These are phyloP conservation scores for Phaeosphaeriaceae sp. DNA, from an alignment of 2,329 filamentous ascomycete species.

Conservation along the genomic window DNA sequence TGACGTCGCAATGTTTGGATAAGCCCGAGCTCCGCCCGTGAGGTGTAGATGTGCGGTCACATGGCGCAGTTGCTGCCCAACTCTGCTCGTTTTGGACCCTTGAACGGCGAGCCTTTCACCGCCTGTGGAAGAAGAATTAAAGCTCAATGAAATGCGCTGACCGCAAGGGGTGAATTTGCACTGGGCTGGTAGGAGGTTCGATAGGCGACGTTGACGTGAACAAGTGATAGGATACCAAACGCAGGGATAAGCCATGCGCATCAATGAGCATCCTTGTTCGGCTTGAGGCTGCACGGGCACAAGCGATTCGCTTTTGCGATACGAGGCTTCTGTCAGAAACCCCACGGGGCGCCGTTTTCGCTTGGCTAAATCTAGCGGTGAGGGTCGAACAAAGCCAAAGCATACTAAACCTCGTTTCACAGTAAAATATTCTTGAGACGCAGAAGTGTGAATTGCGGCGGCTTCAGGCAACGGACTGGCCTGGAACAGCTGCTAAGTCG, in stretches of 20 bases:
- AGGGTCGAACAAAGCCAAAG: slow-evolving; percentile 30
- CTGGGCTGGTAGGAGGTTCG: background rate
- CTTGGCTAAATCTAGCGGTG: slow-evolving; percentile 28
- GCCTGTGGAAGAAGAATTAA: background rate
- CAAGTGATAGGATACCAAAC: slow-evolving; percentile 3
- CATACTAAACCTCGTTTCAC: slow-evolving; percentile 20
- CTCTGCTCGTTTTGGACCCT: background rate
- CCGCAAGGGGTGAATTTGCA: slow-evolving; percentile 2
- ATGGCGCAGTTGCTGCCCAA: slow-evolving; percentile 1
- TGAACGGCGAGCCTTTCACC: background rate
- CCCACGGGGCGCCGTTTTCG: slow-evolving; percentile 20
- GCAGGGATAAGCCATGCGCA: slow-evolving; percentile 4
- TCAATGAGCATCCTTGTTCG: background rate
- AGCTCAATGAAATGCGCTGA: background rate
- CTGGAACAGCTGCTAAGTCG: background rate
- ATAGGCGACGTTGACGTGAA: background rate
- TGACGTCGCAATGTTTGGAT: background rate
- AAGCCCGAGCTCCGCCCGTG: slow-evolving; percentile 4
- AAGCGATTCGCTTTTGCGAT: slow-evolving; percentile 15
- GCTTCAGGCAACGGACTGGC: background rate
- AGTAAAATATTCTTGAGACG: slow-evolving; percentile 2
- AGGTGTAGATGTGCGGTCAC: background rate
- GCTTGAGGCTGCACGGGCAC: slow-evolving; percentile 14
- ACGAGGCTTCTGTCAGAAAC: slow-evolving; percentile 8
- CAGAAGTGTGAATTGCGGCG: background rate